A percentile compares a stretch with the other conserved stretches of the same genome.
Conservation (phyloP, 192 early-diverging fungal genomes). For the Rhizoclosmatium sp. region DNA sequence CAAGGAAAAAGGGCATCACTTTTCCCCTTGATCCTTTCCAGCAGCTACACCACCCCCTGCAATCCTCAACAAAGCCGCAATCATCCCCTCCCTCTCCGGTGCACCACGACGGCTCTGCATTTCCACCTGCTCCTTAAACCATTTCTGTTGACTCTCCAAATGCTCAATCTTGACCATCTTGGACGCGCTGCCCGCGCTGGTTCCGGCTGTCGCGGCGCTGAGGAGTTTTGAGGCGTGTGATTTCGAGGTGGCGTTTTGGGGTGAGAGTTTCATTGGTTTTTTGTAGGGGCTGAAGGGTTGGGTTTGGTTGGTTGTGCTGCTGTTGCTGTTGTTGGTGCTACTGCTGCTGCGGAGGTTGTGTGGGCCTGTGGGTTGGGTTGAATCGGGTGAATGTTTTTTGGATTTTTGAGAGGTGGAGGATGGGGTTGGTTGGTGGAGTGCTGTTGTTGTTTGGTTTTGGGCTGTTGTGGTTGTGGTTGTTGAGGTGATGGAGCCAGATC, state of each 20-base stretch:
- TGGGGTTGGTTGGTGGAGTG: background rate
- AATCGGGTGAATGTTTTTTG: background rate
- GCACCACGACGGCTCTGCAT: background rate
- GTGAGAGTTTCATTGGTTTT: background rate
- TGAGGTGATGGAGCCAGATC: background rate
- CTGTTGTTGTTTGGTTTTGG: background rate
- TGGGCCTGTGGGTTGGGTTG: background rate
- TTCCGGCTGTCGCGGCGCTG: background rate
- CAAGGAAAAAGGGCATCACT: background rate
- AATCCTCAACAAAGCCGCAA: slow-evolving; percentile 24
- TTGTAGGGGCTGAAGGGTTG: slow-evolving; percentile 29
- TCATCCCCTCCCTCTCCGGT: slow-evolving; percentile 2
- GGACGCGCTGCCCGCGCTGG: background rate
- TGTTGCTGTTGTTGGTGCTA: background rate
- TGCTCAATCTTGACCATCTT: slow-evolving; percentile 16
- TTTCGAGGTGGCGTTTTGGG: background rate
- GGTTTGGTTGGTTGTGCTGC: background rate
- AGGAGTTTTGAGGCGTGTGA: background rate
- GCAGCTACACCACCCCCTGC: background rate
- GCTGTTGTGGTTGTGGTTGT: background rate
- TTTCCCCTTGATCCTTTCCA: background rate
- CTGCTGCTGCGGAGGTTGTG: background rate
- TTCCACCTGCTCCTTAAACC: slow-evolving; percentile 24
- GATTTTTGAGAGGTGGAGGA: background rate
- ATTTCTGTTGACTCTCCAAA: slow-evolving; percentile 23